These are phyloP conservation scores for Vitis hybrid DNA, from an alignment of 177 flowering plant species.

Conservation along the genomic window DNA sequence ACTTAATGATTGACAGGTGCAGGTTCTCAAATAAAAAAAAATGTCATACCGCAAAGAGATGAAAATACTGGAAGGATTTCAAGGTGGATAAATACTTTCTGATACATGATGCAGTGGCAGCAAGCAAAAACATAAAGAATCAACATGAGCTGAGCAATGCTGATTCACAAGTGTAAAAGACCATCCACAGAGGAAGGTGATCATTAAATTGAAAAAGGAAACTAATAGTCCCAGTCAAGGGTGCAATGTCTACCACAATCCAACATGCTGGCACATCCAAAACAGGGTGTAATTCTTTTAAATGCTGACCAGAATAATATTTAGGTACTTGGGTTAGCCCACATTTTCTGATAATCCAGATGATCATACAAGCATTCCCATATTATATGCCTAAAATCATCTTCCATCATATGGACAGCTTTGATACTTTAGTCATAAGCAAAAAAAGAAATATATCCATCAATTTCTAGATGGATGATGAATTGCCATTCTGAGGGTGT, in stretches of 20 bases:
- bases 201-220: too few relatives aligned
- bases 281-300: not conserved
- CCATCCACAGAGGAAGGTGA: too few relatives aligned
- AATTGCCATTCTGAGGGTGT: not conserved
- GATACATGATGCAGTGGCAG: too few relatives aligned
- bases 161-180: too few relatives aligned
- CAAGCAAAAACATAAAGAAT: too few relatives aligned
- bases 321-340: not conserved
- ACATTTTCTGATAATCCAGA: not conserved
- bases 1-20: not conserved
- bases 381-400: not conserved
- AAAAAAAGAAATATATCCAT: not conserved
- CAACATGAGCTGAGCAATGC: too few relatives aligned
- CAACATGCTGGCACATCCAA: not conserved
- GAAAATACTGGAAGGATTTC: too few relatives aligned
- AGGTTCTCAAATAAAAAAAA: not conserved
- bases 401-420: not conserved
- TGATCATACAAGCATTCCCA: not conserved
- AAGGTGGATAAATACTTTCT: too few relatives aligned
- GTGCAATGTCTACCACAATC: too few relatives aligned
- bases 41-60: too few relatives aligned
- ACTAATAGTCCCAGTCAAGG: too few relatives aligned
- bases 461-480: not conserved
- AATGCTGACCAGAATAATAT: not conserved
- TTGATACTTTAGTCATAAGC: not conserved